Percentiles rank a stretch among this genome's conserved stretches.
Evolutionary conservation across 768 basidiomycete genomes (phyloP).

Genomic region (Tulasnella sp.): DNA sequence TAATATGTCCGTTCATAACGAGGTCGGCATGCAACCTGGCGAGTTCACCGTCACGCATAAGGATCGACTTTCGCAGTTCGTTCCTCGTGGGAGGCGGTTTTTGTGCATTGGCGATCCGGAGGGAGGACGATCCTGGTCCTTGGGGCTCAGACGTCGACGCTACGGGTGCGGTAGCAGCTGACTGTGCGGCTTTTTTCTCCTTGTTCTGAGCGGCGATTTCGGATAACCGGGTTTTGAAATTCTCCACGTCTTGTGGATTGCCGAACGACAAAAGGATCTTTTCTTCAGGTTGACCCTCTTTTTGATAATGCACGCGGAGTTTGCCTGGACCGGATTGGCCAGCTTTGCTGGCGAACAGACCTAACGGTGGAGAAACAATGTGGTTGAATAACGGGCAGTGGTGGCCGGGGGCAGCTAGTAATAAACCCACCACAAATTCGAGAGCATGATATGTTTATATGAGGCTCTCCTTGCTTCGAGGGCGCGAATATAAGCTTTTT

Average conservation of each 20-base stretch:
- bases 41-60: constrained; percentile 52
- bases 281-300: constrained; percentile 14
- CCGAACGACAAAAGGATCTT: constrained; percentile 5
- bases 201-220: constrained; percentile 14
- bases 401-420: background rate
- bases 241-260: constrained; percentile 13
- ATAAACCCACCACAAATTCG: background rate
- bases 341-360: constrained; percentile 23
- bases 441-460: constrained; percentile 18
- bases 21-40: constrained; percentile 80
- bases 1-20: constrained; percentile 78
- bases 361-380: background rate
- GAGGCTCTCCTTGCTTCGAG: constrained; percentile 21
- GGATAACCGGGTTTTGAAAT: constrained; percentile 20
- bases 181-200: constrained; percentile 13
- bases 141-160: constrained; percentile 3
- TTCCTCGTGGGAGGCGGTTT: constrained; percentile 14
- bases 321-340: constrained; percentile 5
- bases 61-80: constrained; percentile 16
- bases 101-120: constrained; percentile 6
- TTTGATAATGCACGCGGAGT: background rate
- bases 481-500: constrained; percentile 18
- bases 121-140: constrained; percentile 12
- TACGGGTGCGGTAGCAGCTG: background rate
- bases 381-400: background rate